phyloP scores from a whole-genome alignment of 2,329 filamentous ascomycete species.

The Coniochaeta ligniaria region DNA sequence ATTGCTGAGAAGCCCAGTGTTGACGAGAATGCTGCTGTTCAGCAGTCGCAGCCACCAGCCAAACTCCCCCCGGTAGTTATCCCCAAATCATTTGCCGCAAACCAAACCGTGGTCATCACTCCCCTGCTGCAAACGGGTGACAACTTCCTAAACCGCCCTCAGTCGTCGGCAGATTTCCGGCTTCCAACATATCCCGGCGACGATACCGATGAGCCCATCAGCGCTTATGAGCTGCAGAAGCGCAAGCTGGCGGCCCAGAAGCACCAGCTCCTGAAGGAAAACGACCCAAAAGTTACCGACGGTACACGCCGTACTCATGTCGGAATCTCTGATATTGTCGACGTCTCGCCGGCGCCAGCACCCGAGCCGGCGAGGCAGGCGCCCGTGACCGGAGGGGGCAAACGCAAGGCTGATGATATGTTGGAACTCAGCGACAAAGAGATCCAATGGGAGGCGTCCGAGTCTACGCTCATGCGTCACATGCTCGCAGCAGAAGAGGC shows the following conservation, averaged over 20 bases:
- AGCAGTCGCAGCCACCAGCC: background rate
- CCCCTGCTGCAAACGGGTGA: background rate
- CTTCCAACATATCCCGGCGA: background rate
- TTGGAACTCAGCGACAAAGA: slow-evolving; percentile 13
- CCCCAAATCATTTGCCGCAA: background rate
- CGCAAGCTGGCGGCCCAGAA: background rate
- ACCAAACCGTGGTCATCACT: background rate
- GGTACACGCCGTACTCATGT: slow-evolving; percentile 9
- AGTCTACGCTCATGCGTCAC: background rate
- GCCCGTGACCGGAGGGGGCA: slow-evolving; percentile 7
- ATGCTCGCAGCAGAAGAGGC: background rate
- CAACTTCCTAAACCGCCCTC: background rate
- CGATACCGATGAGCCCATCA: background rate
- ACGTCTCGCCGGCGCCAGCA: background rate
- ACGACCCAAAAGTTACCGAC: background rate
- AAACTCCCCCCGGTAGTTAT: background rate
- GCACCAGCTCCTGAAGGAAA: background rate
- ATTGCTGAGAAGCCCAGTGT: background rate
- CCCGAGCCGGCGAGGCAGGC: background rate
- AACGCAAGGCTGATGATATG: slow-evolving; percentile 25
- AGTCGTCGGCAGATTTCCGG: background rate
- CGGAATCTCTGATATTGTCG: slow-evolving; percentile 14
- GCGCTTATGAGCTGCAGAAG: background rate
- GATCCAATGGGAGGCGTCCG: slow-evolving; percentile 6
- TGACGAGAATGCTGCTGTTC: background rate